These are phyloP conservation scores for Thymus mandschuricus DNA, from an alignment of 257 asterid genomes.

Conservation along the genomic window DNA sequence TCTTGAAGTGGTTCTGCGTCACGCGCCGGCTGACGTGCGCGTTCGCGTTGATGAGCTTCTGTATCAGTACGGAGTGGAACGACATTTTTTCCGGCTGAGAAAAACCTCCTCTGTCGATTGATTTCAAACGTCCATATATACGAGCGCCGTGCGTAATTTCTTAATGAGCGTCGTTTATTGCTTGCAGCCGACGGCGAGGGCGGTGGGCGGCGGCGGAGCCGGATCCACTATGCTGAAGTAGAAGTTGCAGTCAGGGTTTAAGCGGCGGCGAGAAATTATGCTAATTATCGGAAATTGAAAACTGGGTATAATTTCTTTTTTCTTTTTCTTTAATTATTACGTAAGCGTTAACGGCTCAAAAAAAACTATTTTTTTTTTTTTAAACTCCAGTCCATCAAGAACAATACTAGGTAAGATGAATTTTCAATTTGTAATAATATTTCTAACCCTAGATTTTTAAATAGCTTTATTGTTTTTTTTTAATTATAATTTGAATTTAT, in stretches of 20 bases:
- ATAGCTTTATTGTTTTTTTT: too few species aligned
- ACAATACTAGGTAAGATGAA: too few species aligned
- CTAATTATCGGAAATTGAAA: not conserved
- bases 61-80: constrained; percentile 77
- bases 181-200: not conserved
- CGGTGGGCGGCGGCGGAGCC: constrained; percentile 8
- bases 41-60: constrained; percentile 78
- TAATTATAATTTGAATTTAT: too few species aligned
- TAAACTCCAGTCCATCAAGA: too few species aligned
- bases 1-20: constrained; percentile 89
- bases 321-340: too few species aligned
- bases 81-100: constrained; percentile 56
- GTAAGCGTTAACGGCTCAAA: too few species aligned
- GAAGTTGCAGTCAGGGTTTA: constrained; percentile 34
- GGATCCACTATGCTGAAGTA: not conserved
- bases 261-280: constrained; percentile 29
- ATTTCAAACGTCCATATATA: constrained; percentile 24
- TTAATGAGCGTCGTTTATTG: not conserved
- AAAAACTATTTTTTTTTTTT: too few species aligned
- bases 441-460: too few species aligned
- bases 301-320: not conserved
- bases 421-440: too few species aligned
- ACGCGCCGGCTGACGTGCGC: constrained; percentile 91
- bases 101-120: constrained; percentile 23
- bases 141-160: not conserved